Base-by-base conservation (phyloP, 129 eudicot genomes). In the Flaveria robusta region DNA sequence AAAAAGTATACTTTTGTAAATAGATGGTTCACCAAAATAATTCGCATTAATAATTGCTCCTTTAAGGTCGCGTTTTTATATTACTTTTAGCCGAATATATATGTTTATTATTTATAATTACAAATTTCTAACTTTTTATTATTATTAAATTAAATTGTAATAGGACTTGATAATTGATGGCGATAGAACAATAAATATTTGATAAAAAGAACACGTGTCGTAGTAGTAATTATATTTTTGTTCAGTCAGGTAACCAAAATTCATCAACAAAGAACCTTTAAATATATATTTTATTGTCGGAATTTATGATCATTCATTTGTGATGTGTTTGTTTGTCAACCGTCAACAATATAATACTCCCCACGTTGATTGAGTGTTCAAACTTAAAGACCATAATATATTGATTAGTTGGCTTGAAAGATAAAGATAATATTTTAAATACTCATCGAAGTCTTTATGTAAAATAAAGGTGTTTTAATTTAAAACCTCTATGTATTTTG, bases 351-450 rank as follows among this genome's bases (percentile, higher is more conserved):
- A 2, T 56, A 56, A 56, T 20, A 20, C 31, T 29, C 18, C 64
- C 64, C 64, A 56, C 64, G 64, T 56, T 56, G 22, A 56, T 8
- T 22, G 64, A 56, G 64, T 56, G 34, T 56, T 22, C 29, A 56
- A 22, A 56, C 64, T 22, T 22, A 56, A 10, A 56, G 10, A 56
- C 64, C 11, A 56, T 29, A 14, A 22, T 22, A 22, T 22, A 56
- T 56, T 51, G 0, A 16, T n/a, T 13, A 51, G 10, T 15, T 51
- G 15, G 64, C 27, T 20, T 56, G 15, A 56, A 56, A 22, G 10
- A 19, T 15, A 56, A 9, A 56, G 2, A 42, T 43, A 43, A 43
- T 9, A 11, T 9, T 43, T 43, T 8, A 8, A 43, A 43, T 43
- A 43, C 47, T 1, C 1, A 41, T 41, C 46, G 11, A 41, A 41